Conservation (phyloP, 129 eudicot genomes). For the Lonicera japonica region DNA sequence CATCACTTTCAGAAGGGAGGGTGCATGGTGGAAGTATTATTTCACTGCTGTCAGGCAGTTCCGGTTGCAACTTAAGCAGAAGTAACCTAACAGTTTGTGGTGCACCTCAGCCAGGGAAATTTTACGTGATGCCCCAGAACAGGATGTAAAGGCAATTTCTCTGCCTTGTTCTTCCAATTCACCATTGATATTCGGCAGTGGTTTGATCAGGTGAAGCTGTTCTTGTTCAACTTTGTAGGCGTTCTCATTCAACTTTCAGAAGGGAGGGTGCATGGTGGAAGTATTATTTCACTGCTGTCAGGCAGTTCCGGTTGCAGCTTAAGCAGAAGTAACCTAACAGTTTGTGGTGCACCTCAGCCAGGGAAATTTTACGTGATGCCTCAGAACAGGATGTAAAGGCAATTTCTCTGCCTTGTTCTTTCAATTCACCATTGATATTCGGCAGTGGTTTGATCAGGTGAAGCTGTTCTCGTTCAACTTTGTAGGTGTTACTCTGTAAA, state of each 20-base stretch:
- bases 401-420: neutral
- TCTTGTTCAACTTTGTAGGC: constrained; percentile 3
- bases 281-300: too few relatives aligned
- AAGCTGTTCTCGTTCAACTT: neutral
- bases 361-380: constrained; percentile 30
- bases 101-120: constrained; percentile 34
- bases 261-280: too few relatives aligned
- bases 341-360: constrained; percentile 30
- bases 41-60: constrained; percentile 52
- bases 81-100: constrained; percentile 24
- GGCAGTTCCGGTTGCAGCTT: too few relatives aligned
- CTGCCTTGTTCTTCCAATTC: too few relatives aligned
- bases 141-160: constrained; percentile 47
- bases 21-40: constrained; percentile 89
- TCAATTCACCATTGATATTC: too few relatives aligned
- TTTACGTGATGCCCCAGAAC: constrained; percentile 28
- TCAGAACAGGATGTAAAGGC: constrained; percentile 50
- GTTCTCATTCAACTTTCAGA: too few relatives aligned
- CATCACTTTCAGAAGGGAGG: constrained; percentile 58
- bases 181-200: too few relatives aligned
- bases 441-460: constrained; percentile 11
- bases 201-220: constrained; percentile 7
- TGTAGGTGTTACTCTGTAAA: constrained; percentile 6
- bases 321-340: too few relatives aligned
- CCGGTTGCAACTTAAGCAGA: too few relatives aligned